A percentile compares a stretch with the other conserved stretches of the same genome.
phyloP scores from a whole-genome alignment of 169 alveolate genomes.

The Cryptosporidium viatorum region DNA sequence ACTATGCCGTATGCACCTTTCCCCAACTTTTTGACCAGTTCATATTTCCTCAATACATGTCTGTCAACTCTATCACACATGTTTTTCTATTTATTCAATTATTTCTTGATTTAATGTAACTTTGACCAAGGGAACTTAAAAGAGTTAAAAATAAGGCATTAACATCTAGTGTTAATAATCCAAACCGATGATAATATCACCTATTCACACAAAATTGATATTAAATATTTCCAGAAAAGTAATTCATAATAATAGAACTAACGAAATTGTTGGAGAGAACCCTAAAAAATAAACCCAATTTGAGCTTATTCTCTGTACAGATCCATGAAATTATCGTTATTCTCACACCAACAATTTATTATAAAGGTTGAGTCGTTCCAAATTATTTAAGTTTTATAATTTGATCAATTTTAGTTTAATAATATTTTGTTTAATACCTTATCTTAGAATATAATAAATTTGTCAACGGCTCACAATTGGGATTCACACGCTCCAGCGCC shows the following conservation, averaged over 20 bases:
- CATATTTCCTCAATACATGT: constrained; percentile 91
- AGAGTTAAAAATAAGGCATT: neutral
- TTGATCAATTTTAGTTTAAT: no score
- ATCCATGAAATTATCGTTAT: neutral
- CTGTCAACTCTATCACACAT: constrained; percentile 91
- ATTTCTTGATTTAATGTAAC: neutral
- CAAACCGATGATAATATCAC: neutral
- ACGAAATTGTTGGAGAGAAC: neutral
- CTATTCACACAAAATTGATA: neutral
- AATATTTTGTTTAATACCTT: neutral
- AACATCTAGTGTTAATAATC: neutral
- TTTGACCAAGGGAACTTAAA: neutral
- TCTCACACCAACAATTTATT: neutral
- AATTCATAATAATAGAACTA: neutral
- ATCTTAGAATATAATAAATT: neutral
- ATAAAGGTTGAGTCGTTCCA: neutral
- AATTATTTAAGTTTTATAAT: no score
- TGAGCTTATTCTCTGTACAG: neutral
- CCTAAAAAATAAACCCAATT: neutral
- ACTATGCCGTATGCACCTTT: constrained; percentile 99
- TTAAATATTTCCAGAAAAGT: neutral
- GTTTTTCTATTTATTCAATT: neutral
- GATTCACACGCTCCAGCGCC: constrained; percentile 75
- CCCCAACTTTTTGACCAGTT: constrained; percentile 90
- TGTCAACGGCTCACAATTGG: constrained; percentile 15